These are phyloP conservation scores for Saturnispora halmiae DNA, from an alignment of 805 yeast species.

Conservation along the genomic window DNA sequence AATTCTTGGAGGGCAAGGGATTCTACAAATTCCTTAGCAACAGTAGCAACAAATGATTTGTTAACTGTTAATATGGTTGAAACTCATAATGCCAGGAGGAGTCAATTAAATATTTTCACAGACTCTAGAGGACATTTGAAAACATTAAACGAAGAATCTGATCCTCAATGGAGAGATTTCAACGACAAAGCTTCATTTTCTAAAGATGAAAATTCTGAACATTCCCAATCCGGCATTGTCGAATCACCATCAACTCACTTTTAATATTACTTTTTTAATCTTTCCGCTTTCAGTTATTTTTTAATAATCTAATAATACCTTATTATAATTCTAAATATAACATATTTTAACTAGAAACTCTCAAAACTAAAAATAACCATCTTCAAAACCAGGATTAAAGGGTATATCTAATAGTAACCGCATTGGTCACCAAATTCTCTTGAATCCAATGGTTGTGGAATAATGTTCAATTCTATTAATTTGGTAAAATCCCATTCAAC, in stretches of 20 bases:
- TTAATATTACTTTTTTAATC: background rate
- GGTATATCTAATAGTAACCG: slow-evolving; percentile 17
- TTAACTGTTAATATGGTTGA: slow-evolving; percentile 71
- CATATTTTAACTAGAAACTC: background rate
- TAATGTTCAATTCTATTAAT: slow-evolving; percentile 47
- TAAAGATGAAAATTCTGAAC: slow-evolving; percentile 7
- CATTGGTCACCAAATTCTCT: slow-evolving; percentile 27
- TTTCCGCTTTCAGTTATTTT: background rate
- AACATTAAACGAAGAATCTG: slow-evolving; percentile 6
- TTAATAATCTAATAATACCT: slow-evolving; percentile 1
- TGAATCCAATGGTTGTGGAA: slow-evolving; percentile 66
- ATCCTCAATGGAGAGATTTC: slow-evolving; percentile 5
- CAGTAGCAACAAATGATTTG: slow-evolving; percentile 78
- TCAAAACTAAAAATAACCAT: background rate
- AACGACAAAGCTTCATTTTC: background rate
- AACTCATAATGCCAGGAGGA: slow-evolving; percentile 36
- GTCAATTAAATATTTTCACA: slow-evolving; percentile 24
- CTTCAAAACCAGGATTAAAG: background rate
- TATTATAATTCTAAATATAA: background rate
- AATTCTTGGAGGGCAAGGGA: slow-evolving; percentile 63
- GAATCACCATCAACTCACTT: background rate
- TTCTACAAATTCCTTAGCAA: slow-evolving; percentile 64
- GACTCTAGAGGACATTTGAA: background rate
- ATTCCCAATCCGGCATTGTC: slow-evolving; percentile 9
- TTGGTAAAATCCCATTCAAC: slow-evolving; percentile 79